Conservation (phyloP, 2,329 filamentous ascomycete genomes). For the Cytospora mali region DNA sequence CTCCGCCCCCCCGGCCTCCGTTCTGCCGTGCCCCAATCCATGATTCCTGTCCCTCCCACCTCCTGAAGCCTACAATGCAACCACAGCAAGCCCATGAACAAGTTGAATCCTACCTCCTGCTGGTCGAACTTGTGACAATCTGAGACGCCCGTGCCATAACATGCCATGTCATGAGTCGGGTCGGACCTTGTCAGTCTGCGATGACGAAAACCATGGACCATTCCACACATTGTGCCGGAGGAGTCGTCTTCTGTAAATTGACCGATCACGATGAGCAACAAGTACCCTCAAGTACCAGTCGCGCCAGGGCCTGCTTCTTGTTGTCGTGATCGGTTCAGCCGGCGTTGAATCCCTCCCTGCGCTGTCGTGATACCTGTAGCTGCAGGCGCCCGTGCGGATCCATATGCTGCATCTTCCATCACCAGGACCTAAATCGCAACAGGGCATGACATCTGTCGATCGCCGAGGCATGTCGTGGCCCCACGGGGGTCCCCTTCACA, state of each 20-base stretch:
- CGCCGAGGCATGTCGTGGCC: slow-evolving; percentile 10
- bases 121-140: too few species aligned
- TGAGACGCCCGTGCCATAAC: too few species aligned
- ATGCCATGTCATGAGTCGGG: not conserved
- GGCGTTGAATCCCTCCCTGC: not conserved
- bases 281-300: not conserved
- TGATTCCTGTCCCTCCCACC: too few species aligned
- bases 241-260: not conserved
- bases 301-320: not conserved
- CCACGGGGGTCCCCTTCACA: slow-evolving; percentile 13
- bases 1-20: slow-evolving; percentile 10
- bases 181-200: slow-evolving; percentile 15
- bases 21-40: not conserved
- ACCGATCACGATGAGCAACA: not conserved
- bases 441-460: slow-evolving; percentile 13
- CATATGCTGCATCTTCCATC: not conserved
- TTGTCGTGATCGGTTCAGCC: not conserved
- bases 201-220: slow-evolving; percentile 10
- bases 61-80: too few species aligned
- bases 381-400: too few species aligned
- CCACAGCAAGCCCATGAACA: too few species aligned
- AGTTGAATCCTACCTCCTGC: too few species aligned
- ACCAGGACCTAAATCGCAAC: slow-evolving; percentile 9
- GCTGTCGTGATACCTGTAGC: too few species aligned
- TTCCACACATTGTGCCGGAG: not conserved